Evolutionary conservation across 495 filamentous ascomycete species (phyloP), one percentile per base, ranked within the genome.

Genomic region (Talaromyces liani): DNA sequence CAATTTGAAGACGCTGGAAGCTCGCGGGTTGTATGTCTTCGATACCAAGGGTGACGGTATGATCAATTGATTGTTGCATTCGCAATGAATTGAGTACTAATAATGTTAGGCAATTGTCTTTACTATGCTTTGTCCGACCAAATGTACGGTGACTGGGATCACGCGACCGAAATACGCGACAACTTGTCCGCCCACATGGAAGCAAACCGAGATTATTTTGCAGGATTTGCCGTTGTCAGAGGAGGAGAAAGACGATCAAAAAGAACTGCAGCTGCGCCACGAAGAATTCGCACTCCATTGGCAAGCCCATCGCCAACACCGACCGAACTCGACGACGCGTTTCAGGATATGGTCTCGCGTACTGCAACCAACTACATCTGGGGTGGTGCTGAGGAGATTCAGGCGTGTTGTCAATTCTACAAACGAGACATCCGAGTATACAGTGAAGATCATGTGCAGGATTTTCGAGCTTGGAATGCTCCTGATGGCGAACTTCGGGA

Each of bases 61-160:
- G 27, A 25, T 18, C 14, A 58, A 33, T 20, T 16, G 12, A 9
- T 29, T 58, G 20, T 36, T 24, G 34, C 33, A 18, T 2, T 41
- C 4, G 14, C n/a, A n/a, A 16, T 5, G 1, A 39, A 22, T 6
- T 33, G n/a, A n/a, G 16, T 34, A 6, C 62, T 61, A 7, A 45
- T 36, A 25, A 14, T 25, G 16, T 22, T 66, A 89, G 87, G 87
- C 41, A 89, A 91, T 73, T 92, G 89, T 71, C 82, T 91, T 31
- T 92, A 91, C 72, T 87, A 90, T 72, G 88, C 89, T 51, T 79
- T 91, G 34, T 88, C 86, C 61, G 89, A 92, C 69, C 89, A 91
- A 78, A 69, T 91, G 57, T 88, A 85, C 67, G 89, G 87, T 41
- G 73, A 84, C 65, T 86, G 88, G 68, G 72, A 74, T 65, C 73